These are phyloP conservation scores for Stephanodiscus minutulus DNA, from an alignment of 108 stramenopile species.

Conservation along the genomic window DNA sequence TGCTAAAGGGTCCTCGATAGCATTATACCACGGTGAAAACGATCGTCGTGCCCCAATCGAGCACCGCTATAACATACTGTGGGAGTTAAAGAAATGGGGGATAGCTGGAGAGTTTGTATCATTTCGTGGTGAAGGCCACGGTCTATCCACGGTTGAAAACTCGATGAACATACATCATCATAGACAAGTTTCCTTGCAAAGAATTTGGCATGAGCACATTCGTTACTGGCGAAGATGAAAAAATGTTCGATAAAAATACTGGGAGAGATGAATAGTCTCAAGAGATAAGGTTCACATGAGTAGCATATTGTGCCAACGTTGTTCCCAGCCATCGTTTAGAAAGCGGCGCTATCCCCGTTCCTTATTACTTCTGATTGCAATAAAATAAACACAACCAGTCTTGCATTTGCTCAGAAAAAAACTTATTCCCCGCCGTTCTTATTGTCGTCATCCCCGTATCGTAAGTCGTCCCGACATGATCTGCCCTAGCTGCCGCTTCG, in stretches of 20 bases:
- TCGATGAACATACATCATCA: conserved; percentile 14
- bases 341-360: neutral
- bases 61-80: conserved; percentile 13
- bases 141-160: conserved; percentile 26
- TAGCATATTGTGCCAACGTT: neutral
- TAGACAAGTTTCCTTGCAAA: conserved; percentile 16
- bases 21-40: conserved; percentile 25
- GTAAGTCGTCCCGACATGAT: neutral
- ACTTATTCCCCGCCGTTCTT: too few relatives aligned
- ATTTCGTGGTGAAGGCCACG: conserved; percentile 28
- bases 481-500: too few relatives aligned
- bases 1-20: conserved; percentile 6
- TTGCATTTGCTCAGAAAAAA: too few relatives aligned
- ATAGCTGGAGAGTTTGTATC: conserved; percentile 29
- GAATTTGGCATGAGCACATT: conserved; percentile 6
- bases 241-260: conserved; percentile 13
- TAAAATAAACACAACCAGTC: neutral
- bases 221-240: neutral
- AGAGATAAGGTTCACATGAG: too few relatives aligned
- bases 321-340: neutral
- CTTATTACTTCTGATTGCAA: neutral
- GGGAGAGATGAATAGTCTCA: conserved; percentile 9
- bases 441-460: too few relatives aligned
- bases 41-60: conserved; percentile 22
- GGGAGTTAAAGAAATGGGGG: conserved; percentile 6